A percentile compares a stretch with the other conserved stretches of the same genome.
Evolutionary conservation across 2,329 filamentous ascomycete genomes (phyloP).

Genomic region (Fusarium odoratissimum): DNA sequence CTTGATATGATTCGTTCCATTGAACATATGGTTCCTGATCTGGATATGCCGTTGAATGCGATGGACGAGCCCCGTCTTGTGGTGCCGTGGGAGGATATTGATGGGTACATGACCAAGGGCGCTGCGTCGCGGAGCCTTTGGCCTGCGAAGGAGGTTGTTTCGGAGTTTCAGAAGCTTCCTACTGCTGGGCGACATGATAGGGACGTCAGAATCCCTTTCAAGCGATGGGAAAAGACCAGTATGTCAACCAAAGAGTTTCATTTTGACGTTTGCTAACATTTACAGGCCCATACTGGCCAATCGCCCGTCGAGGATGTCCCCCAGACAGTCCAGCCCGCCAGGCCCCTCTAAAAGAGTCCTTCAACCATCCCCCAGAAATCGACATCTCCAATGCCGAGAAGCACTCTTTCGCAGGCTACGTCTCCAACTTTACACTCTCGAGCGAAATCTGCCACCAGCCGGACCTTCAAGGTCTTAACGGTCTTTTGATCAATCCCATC

Average conservation of each 20-base stretch:
- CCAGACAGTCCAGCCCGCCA: conserved; percentile 71
- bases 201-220: conserved; percentile 51
- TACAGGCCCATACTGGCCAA: conserved; percentile 66
- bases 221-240: conserved; percentile 65
- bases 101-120: conserved; percentile 64
- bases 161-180: conserved; percentile 58
- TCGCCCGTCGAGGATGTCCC: conserved; percentile 69
- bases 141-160: conserved; percentile 57
- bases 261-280: conserved; percentile 8
- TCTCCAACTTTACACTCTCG: conserved; percentile 71
- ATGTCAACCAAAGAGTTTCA: conserved; percentile 31
- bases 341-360: conserved; percentile 56
- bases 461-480: conserved; percentile 70
- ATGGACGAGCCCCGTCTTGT: conserved; percentile 76
- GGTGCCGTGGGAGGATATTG: conserved; percentile 71
- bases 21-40: conserved; percentile 70
- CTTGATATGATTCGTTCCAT: conserved; percentile 63
- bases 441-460: conserved; percentile 74
- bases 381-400: conserved; percentile 58
- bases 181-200: conserved; percentile 51
- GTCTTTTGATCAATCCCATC: conserved; percentile 72
- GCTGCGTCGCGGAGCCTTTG: conserved; percentile 58
- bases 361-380: conserved; percentile 58
- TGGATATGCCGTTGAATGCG: conserved; percentile 74
- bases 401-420: conserved; percentile 67